These are phyloP conservation scores for Penicillium occitanis DNA, from an alignment of 2,329 filamentous ascomycete species.

Conservation along the genomic window DNA sequence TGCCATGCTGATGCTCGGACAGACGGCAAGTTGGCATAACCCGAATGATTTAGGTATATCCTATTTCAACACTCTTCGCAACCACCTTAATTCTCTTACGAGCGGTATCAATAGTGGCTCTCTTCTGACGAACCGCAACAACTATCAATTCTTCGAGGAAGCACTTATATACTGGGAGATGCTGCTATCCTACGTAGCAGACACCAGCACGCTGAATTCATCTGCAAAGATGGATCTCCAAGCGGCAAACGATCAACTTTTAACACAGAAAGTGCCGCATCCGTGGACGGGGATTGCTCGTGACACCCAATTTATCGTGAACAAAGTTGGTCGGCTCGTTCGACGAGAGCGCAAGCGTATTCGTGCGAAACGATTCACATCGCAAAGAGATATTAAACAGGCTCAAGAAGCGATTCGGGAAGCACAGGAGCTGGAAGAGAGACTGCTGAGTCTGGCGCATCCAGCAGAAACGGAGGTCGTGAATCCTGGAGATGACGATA, in stretches of 20 bases:
- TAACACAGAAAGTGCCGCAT: conserved; percentile 39
- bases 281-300: conserved; percentile 43
- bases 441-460: conserved; percentile 49
- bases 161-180: conserved; percentile 61
- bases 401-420: conserved; percentile 38
- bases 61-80: conserved; percentile 47
- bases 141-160: conserved; percentile 57
- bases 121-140: conserved; percentile 33
- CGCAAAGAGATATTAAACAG: conserved; percentile 34
- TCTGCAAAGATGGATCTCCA: conserved; percentile 26
- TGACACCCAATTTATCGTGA: conserved; percentile 38
- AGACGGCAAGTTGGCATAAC: conserved; percentile 62
- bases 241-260: conserved; percentile 29
- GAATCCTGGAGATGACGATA: conserved; percentile 54
- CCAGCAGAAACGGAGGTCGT: conserved; percentile 50
- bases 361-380: conserved; percentile 39
- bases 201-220: conserved; percentile 38
- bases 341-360: conserved; percentile 39
- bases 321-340: conserved; percentile 49
- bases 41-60: conserved; percentile 56
- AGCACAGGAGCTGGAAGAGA: conserved; percentile 47
- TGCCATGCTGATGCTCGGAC: conserved; percentile 59
- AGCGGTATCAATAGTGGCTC: conserved; percentile 26
- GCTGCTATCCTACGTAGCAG: conserved; percentile 55
- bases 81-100: conserved; percentile 46